These are phyloP conservation scores for Pestalotiopsis fici DNA, from an alignment of 2,329 filamentous ascomycete genomes.

Conservation along the genomic window DNA sequence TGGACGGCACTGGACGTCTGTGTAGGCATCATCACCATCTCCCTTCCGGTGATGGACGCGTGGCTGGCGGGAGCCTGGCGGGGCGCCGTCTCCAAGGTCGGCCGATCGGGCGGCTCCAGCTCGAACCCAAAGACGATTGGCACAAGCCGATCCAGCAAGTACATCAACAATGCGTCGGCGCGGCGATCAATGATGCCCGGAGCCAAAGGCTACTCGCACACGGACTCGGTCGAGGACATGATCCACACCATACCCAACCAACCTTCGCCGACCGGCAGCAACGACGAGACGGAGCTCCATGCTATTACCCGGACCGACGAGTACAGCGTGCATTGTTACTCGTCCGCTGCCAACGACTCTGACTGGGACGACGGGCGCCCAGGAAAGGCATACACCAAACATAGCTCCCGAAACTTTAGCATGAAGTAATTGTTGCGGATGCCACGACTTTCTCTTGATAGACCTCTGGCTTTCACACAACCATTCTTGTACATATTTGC, in stretches of 20 bases:
- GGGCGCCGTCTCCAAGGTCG: slow-evolving; percentile 8
- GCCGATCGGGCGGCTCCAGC: slow-evolving; percentile 8
- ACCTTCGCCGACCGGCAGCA: neutral
- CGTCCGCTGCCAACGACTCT: neutral
- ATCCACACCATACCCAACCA: slow-evolving; percentile 1
- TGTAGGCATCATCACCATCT: slow-evolving; percentile 31
- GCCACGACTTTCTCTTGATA: neutral
- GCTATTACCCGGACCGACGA: slow-evolving; percentile 7
- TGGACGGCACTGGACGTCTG: slow-evolving; percentile 33
- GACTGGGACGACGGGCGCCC: neutral
- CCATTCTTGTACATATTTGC: neutral
- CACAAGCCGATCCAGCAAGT: neutral
- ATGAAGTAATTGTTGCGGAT: neutral
- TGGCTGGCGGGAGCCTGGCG: slow-evolving; percentile 21
- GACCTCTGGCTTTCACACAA: neutral
- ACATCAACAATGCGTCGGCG: slow-evolving; percentile 5
- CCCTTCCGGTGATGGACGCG: slow-evolving; percentile 33
- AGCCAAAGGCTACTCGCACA: slow-evolving; percentile 2
- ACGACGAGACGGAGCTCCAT: slow-evolving; percentile 2
- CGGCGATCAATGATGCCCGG: neutral
- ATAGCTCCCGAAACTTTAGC: neutral
- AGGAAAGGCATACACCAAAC: neutral
- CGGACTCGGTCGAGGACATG: slow-evolving; percentile 12
- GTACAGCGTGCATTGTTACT: neutral
- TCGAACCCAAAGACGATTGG: neutral